Percentiles rank a stretch among this genome's conserved stretches.
Evolutionary conservation across 495 filamentous ascomycete genomes (phyloP).

Genomic region (Hypoxylon lenormandii): DNA sequence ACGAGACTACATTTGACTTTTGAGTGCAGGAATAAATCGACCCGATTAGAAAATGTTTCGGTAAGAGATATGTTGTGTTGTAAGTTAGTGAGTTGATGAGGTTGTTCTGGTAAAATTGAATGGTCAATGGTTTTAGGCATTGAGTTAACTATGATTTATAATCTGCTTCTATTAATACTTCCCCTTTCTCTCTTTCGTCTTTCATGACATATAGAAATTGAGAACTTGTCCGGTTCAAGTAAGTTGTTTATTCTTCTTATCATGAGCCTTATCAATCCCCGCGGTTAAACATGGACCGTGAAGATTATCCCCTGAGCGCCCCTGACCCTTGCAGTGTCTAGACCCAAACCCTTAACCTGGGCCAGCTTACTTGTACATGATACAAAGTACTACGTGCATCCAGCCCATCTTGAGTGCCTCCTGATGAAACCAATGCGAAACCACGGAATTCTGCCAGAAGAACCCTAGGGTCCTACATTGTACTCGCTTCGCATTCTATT

Average conservation of each 20-base stretch:
- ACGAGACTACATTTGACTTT: neutral
- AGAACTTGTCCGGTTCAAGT: too few relatives aligned
- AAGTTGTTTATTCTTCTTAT: constrained; percentile 10
- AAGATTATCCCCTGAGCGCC: constrained; percentile 15
- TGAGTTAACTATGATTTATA: too few relatives aligned
- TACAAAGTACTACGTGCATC: too few relatives aligned
- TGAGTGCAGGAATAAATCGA: too few relatives aligned
- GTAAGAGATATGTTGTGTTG: too few relatives aligned
- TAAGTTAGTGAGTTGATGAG: too few relatives aligned
- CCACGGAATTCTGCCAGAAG: constrained; percentile 36
- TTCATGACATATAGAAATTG: too few relatives aligned
- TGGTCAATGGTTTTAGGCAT: too few relatives aligned
- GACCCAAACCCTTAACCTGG: constrained; percentile 16
- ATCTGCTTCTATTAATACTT: too few relatives aligned
- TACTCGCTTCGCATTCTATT: constrained; percentile 5
- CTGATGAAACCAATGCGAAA: constrained; percentile 46
- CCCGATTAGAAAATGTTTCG: too few relatives aligned
- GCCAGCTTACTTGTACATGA: constrained; percentile 21
- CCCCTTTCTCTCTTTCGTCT: too few relatives aligned
- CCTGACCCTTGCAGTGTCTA: constrained; percentile 29
- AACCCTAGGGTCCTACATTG: constrained; percentile 13
- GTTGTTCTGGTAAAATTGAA: too few relatives aligned
- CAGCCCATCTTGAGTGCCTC: constrained; percentile 14
- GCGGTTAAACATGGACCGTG: constrained; percentile 26
- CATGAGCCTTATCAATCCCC: constrained; percentile 7